Evolutionary conservation across 805 yeast genomes (phyloP), one percentile per base, ranked within the genome.

Genomic region (Kazachstania kunashirensis): DNA sequence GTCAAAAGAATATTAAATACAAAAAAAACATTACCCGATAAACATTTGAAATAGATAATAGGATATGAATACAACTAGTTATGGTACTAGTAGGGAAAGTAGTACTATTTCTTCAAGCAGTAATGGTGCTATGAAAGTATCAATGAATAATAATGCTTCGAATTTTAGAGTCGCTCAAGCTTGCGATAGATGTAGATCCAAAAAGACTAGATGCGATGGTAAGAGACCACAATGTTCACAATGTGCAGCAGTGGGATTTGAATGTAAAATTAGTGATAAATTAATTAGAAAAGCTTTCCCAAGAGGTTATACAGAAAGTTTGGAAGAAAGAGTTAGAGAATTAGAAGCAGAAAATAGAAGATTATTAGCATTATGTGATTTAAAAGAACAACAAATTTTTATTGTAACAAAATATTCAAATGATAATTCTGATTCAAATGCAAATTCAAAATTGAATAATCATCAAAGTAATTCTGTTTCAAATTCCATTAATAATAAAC

Each of bases 281-380:
- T 65, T 86, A n/a, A 73, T 88, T 1, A 69, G 96, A 40, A 67
- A 88, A 44, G 89, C 95, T 0, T 86, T 79, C 50, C 96, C 96
- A 0, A 70, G 94, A 53, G 96, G 96, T 0, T 86, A 86, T 50
- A 86, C 96, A 0, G 96, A 86, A 59, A 78, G 86, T 2, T 58
- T 86, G 37, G 96, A 86, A 54, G 94, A 84, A 51, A 66, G 95
- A 34, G 78, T 86, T n/a, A 66, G 95, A 34, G 92, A 81, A 52
- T 66, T 88, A 16, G 95, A 85, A 55, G 73, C 79, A 3, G 94
- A 85, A 50, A 84, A 84, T 55, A 73, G 75, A 44, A 71, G 81
- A 49, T 59, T 86, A 19, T 66, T 71, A 24, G 81, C 83, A 5
- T 31, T 55, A 16, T 48, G 53, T 33, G 57, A 55, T 33, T 41